phyloP scores from a whole-genome alignment of 2,329 filamentous ascomycete genomes.

The Hirsutella thompsonii region DNA sequence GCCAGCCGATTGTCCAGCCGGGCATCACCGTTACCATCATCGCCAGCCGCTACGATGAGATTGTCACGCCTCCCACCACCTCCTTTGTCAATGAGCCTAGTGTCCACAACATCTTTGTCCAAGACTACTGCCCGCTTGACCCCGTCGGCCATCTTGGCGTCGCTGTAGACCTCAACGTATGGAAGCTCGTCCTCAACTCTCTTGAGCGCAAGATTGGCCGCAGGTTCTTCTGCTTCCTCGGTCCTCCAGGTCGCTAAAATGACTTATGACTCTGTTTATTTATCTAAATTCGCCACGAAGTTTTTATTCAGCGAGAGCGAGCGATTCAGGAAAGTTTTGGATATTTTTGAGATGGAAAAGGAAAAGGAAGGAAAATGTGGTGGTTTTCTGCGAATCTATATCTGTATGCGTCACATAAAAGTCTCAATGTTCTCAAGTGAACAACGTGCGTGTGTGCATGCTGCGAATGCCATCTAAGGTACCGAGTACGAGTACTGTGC shows the following conservation, averaged over 20 bases:
- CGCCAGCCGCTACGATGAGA: conserved; percentile 4
- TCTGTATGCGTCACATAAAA: too few species aligned
- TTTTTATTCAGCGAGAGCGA: too few species aligned
- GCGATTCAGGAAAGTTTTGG: too few species aligned
- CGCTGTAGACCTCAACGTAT: conserved; percentile 6
- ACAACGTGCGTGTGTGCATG: too few species aligned
- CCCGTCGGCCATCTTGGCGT: conserved; percentile 6
- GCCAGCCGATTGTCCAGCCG: conserved; percentile 6
- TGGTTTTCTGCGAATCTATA: too few species aligned
- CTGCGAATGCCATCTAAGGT: too few species aligned
- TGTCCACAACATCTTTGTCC: conserved; percentile 7
- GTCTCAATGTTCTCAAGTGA: too few species aligned
- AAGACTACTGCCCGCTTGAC: conserved; percentile 7
- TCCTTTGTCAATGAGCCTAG: conserved; percentile 7
- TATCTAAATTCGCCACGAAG: not conserved
- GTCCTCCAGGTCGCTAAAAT: conserved; percentile 4
- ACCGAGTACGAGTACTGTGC: too few species aligned
- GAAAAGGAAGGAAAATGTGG: too few species aligned
- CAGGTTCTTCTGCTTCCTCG: conserved; percentile 2
- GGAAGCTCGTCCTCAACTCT: conserved; percentile 7
- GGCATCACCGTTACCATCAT: conserved; percentile 7
- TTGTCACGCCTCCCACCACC: conserved; percentile 5
- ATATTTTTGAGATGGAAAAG: too few species aligned
- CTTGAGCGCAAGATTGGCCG: conserved; percentile 6
- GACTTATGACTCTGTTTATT: not conserved